These are phyloP conservation scores for Thelonectria rubi DNA, from an alignment of 2,329 filamentous ascomycete genomes.

Conservation along the genomic window DNA sequence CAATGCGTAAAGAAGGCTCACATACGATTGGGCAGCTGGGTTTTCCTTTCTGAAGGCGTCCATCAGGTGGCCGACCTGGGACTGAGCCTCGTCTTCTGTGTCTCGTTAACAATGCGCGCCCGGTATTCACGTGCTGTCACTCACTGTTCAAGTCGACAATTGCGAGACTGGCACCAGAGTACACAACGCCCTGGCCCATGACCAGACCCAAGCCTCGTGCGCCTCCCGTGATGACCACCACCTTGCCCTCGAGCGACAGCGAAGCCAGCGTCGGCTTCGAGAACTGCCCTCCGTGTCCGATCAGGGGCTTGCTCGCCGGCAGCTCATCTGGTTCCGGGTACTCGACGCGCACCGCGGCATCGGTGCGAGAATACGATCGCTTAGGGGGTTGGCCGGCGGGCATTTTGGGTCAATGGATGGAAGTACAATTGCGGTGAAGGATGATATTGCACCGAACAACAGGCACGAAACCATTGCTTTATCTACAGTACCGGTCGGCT, in stretches of 20 bases:
- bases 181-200: conserved; percentile 91
- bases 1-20: too few relatives aligned
- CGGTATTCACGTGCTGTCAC: conserved; percentile 43
- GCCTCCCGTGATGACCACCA: conserved; percentile 88
- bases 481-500: too few relatives aligned
- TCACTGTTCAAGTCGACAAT: conserved; percentile 93
- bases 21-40: conserved; percentile 74
- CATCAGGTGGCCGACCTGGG: conserved; percentile 77
- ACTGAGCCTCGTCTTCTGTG: conserved; percentile 81
- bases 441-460: too few relatives aligned
- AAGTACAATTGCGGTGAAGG: too few relatives aligned
- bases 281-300: conserved; percentile 82
- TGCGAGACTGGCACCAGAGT: conserved; percentile 86
- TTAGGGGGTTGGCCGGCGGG: too few relatives aligned
- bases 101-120: conserved; percentile 24
- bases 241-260: conserved; percentile 86
- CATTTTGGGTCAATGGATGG: too few relatives aligned
- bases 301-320: conserved; percentile 74
- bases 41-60: conserved; percentile 82
- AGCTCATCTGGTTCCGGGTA: conserved; percentile 80
- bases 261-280: conserved; percentile 85
- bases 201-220: conserved; percentile 89
- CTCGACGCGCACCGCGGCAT: conserved; percentile 79
- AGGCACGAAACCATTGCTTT: too few relatives aligned
- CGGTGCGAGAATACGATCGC: conserved; percentile 75